Percentiles rank a stretch among this genome's conserved stretches.
Evolutionary conservation across 106 monocot species (phyloP).

Genomic region (Gastrodia elata): DNA sequence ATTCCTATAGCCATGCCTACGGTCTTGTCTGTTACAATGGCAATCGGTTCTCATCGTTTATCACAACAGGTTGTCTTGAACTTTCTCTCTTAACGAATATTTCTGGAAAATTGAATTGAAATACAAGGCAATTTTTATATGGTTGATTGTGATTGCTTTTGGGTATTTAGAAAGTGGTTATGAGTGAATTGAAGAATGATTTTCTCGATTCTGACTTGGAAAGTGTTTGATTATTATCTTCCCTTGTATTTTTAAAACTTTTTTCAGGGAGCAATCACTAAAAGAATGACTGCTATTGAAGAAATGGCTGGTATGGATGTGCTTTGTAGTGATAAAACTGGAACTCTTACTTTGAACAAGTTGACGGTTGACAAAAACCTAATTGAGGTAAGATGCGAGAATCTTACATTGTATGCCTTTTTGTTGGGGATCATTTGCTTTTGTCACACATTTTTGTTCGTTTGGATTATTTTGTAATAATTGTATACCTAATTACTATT

Average conservation of each 20-base stretch:
- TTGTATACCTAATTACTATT: background rate
- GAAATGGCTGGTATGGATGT: conserved; percentile 50
- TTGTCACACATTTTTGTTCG: background rate
- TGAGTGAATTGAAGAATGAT: background rate
- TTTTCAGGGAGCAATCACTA: conserved; percentile 35
- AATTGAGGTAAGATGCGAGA: conserved; percentile 19
- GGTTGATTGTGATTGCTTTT: background rate
- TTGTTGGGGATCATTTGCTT: background rate
- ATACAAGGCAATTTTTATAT: background rate
- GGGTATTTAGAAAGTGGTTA: background rate
- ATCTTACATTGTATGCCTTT: background rate
- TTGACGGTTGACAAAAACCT: conserved; percentile 29
- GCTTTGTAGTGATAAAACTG: conserved; percentile 41
- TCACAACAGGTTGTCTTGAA: conserved; percentile 62
- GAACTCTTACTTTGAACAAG: conserved; percentile 32
- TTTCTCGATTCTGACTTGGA: background rate
- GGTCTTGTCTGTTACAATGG: conserved; percentile 98
- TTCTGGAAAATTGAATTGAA: background rate
- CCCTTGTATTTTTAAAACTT: background rate
- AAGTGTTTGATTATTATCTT: background rate
- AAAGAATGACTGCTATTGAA: conserved; percentile 41
- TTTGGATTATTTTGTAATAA: background rate
- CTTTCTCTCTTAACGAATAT: background rate
- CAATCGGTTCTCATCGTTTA: conserved; percentile 91
- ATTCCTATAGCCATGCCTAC: conserved; percentile 99